phyloP scores from a whole-genome alignment of 148 eudicot genomes.

The Tetragonia tetragonoides region DNA sequence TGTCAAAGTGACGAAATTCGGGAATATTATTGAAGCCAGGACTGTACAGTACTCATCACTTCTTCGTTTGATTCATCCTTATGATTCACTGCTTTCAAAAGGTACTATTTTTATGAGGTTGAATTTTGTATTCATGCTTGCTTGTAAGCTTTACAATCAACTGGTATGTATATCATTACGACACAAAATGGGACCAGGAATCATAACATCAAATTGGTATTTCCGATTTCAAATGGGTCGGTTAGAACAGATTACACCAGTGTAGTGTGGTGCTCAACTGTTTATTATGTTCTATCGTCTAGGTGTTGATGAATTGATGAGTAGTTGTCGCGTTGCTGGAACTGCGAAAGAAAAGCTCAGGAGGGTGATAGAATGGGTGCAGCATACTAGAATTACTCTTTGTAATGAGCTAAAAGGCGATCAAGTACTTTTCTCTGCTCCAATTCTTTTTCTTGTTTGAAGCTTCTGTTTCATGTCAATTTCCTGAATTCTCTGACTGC shows the following conservation, averaged over 20 bases:
- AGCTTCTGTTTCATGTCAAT: background rate
- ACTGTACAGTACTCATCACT: slow-evolving; percentile 59
- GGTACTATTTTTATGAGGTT: slow-evolving; percentile 35
- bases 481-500: background rate
- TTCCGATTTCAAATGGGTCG: too few relatives aligned
- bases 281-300: slow-evolving; percentile 3
- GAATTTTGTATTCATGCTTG: background rate
- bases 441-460: background rate
- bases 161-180: background rate
- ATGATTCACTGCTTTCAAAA: slow-evolving; percentile 36
- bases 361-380: slow-evolving; percentile 73
- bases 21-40: slow-evolving; percentile 61
- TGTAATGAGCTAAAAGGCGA: slow-evolving; percentile 33
- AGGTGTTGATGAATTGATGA: slow-evolving; percentile 55
- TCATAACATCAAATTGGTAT: too few relatives aligned
- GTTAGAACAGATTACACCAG: background rate
- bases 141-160: too few relatives aligned
- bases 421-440: slow-evolving; percentile 36
- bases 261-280: background rate
- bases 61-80: slow-evolving; percentile 48
- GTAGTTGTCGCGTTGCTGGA: slow-evolving; percentile 43
- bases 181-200: background rate
- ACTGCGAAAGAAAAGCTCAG: slow-evolving; percentile 60
- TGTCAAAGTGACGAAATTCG: slow-evolving; percentile 56
- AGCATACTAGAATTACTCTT: slow-evolving; percentile 37